Evolutionary conservation across 495 filamentous ascomycete species (phyloP).

Genomic region (Penicillium bovifimosum): DNA sequence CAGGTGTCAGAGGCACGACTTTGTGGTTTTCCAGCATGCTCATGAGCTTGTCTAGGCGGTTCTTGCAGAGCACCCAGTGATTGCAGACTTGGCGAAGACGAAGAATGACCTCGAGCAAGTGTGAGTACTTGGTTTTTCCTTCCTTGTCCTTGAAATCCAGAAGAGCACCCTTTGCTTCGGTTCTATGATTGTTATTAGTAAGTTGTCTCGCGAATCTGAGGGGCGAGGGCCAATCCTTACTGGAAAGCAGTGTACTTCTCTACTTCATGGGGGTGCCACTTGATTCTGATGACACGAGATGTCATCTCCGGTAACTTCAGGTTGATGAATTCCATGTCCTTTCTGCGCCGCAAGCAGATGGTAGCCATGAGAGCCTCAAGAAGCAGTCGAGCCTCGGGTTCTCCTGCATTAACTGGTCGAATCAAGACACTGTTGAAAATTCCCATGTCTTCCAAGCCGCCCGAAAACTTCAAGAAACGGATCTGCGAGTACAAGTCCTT

Average conservation of each 20-base stretch:
- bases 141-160: slow-evolving; percentile 50
- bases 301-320: slow-evolving; percentile 71
- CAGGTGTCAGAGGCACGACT: slow-evolving; percentile 63
- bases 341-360: slow-evolving; percentile 78
- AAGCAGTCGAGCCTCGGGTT: slow-evolving; percentile 54
- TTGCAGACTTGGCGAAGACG: slow-evolving; percentile 84
- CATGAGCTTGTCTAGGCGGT: slow-evolving; percentile 65
- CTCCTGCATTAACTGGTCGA: slow-evolving; percentile 59
- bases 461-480: slow-evolving; percentile 70
- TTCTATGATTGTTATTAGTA: slow-evolving; percentile 33
- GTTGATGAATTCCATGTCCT: slow-evolving; percentile 88
- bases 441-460: slow-evolving; percentile 67
- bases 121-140: slow-evolving; percentile 50
- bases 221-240: slow-evolving; percentile 25
- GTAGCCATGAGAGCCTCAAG: slow-evolving; percentile 74
- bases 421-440: slow-evolving; percentile 74
- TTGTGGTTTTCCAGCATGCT: slow-evolving; percentile 59
- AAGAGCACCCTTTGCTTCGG: slow-evolving; percentile 70
- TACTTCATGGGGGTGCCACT: slow-evolving; percentile 68
- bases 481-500: slow-evolving; percentile 80
- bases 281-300: slow-evolving; percentile 74
- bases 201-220: neutral
- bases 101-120: slow-evolving; percentile 76
- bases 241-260: slow-evolving; percentile 77
- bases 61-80: slow-evolving; percentile 77